Evolutionary conservation across 2,329 filamentous ascomycete species (phyloP).

Genomic region (Dactylella cylindrospora): DNA sequence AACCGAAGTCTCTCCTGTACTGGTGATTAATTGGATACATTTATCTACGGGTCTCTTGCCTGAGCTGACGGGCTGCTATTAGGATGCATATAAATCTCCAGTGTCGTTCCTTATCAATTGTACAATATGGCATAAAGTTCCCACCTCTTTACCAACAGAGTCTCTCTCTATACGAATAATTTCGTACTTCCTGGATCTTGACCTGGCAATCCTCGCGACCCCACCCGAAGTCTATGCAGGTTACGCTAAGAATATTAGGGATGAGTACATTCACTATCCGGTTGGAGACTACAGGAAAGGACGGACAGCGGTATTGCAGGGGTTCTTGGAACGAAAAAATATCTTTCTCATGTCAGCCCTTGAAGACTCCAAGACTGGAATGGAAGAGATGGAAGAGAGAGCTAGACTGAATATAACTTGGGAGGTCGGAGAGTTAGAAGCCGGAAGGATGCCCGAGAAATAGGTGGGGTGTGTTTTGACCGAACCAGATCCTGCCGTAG

Average conservation of each 20-base stretch:
- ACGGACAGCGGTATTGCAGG: conserved; percentile 9
- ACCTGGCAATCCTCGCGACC: conserved; percentile 31
- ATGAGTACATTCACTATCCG: conserved; percentile 21
- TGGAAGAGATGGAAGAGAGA: conserved; percentile 14
- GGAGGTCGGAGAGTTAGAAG: conserved; percentile 28
- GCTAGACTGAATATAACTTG: conserved; percentile 27
- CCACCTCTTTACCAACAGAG: neutral
- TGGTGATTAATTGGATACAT: conserved; percentile 6
- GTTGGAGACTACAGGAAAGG: conserved; percentile 23
- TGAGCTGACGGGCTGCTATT: neutral
- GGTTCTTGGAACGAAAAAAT: conserved; percentile 16
- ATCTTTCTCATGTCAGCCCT: conserved; percentile 14
- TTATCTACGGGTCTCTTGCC: neutral
- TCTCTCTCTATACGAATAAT: neutral
- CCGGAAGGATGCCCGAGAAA: conserved; percentile 13
- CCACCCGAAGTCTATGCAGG: conserved; percentile 4
- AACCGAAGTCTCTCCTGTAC: conserved; percentile 7
- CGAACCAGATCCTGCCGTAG: no score
- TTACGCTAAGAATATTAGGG: conserved; percentile 30
- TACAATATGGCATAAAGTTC: conserved; percentile 28
- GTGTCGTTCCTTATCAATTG: conserved; percentile 24
- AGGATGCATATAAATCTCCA: conserved; percentile 23
- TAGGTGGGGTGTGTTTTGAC: no score
- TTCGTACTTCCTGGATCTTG: conserved; percentile 36
- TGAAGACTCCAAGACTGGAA: neutral